Evolutionary conservation across 106 monocot species (phyloP), one percentile per base, ranked within the genome.

Genomic region (Acanthochlamys bracteata): DNA sequence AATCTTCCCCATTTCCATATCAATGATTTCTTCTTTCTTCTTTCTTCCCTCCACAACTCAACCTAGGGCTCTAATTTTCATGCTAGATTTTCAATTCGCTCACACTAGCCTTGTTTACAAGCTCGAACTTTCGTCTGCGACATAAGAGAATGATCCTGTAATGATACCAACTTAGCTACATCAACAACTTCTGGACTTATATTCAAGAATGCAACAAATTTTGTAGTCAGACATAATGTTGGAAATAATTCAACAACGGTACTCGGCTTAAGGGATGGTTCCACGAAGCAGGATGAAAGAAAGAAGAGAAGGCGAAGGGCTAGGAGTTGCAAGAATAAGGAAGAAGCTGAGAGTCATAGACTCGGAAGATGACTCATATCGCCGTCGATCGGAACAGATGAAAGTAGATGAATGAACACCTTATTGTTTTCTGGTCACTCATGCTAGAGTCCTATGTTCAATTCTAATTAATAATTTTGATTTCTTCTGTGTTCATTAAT

Each of bases 381-480:
- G 91, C 96, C 60, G 96, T 96, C 41, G 96, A 96, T 75, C 79
- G 96, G 58, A 96, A 96, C 74, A 84, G 90, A 42, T 84, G 96
- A 20, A 75, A 88, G 10, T 88, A 76, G 67, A 96, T 96, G 96
- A 96, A 96, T 66, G 96, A 96, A 61, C 86, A 96, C 65, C 88
- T 96, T 60, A 66, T 82, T 33, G 78, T 85, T 4, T 87, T 91
- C 42, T 74, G 88, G 40, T 88, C 91, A 20, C 80, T 96, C 56
- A 96, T 91, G 85, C 96, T 91, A 7, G 83, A 88, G 11, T 88
- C 88, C 39, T 96, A 91, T 78, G 69, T 88, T 49, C 96, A 91
- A 13, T 17, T 25, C 6, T 33, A 3, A 33, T 33, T 33, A 33
- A 33, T 33, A 33, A 33, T 33, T 33, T 33, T 33, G 33, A 33